Conservation (phyloP, 2,329 filamentous ascomycete species). For the Clonostachys rhizophaga region DNA sequence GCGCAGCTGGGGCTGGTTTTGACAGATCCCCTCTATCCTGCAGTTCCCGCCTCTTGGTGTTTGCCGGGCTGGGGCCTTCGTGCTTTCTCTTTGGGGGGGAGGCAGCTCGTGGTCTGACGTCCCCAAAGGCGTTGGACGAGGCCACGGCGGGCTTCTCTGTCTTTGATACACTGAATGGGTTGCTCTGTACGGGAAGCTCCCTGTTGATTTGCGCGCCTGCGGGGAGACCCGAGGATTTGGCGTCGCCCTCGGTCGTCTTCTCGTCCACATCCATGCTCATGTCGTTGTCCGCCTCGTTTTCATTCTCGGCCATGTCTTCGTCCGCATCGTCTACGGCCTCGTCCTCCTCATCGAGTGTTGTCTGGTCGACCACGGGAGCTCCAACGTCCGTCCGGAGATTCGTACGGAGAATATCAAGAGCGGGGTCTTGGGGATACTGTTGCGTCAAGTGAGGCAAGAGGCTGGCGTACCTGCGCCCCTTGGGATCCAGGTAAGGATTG, state of each 20-base stretch:
- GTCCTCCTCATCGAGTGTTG: conserved; percentile 24
- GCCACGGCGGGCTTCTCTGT: conserved; percentile 7
- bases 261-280: conserved; percentile 6
- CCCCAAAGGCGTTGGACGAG: conserved; percentile 6
- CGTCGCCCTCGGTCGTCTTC: conserved; percentile 4
- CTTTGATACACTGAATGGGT: conserved; percentile 25
- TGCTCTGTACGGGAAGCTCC: conserved; percentile 20
- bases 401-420: conserved; percentile 66
- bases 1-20: conserved; percentile 5
- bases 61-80: conserved; percentile 23
- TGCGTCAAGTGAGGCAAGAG: conserved; percentile 76
- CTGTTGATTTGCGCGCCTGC: conserved; percentile 7
- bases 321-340: conserved; percentile 23
- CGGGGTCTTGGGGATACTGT: conserved; percentile 55
- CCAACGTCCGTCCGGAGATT: conserved; percentile 37
- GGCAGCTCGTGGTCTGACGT: conserved; percentile 7
- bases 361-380: conserved; percentile 2
- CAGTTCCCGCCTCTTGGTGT: conserved; percentile 34
- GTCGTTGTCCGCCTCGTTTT: conserved; percentile 10
- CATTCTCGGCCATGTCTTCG: conserved; percentile 27
- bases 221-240: conserved; percentile 6
- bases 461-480: conserved; percentile 63
- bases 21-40: conserved; percentile 11
- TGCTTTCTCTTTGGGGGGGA: conserved; percentile 32
- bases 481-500: conserved; percentile 64